Evolutionary conservation across 2,329 filamentous ascomycete genomes (phyloP).

Genomic region (Phaeosphaeriaceae sp.): DNA sequence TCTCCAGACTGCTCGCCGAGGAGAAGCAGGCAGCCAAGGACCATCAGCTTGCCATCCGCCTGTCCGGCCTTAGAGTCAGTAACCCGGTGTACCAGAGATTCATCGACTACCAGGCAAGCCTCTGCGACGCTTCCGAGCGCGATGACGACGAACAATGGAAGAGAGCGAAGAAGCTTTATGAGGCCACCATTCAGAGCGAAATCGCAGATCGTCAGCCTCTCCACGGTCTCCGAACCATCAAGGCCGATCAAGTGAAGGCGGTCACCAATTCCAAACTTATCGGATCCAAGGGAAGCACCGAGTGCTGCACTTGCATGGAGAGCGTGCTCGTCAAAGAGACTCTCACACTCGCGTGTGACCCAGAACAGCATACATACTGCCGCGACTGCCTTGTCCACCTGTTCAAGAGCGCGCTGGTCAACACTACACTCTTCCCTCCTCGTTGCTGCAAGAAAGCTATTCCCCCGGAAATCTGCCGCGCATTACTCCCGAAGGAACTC

Average conservation of each 20-base stretch:
- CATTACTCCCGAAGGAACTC: slow-evolving; percentile 11
- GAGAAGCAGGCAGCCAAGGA: slow-evolving; percentile 20
- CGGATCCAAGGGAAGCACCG: not conserved
- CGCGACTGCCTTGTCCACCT: slow-evolving; percentile 26
- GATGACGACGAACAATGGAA: slow-evolving; percentile 6
- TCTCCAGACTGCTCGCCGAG: slow-evolving; percentile 15
- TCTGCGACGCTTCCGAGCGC: not conserved
- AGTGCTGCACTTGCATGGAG: slow-evolving; percentile 15
- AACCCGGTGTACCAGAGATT: not conserved
- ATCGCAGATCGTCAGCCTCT: not conserved
- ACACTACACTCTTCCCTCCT: slow-evolving; percentile 30
- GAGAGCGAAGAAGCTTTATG: slow-evolving; percentile 4
- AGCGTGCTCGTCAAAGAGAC: not conserved
- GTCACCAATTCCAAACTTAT: not conserved
- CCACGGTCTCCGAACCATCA: not conserved
- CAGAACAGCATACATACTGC: slow-evolving; percentile 31
- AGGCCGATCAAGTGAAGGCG: slow-evolving; percentile 1
- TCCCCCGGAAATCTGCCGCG: slow-evolving; percentile 14
- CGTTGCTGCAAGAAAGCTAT: slow-evolving; percentile 27
- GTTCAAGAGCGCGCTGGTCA: slow-evolving; percentile 19
- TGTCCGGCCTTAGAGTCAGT: slow-evolving; percentile 3
- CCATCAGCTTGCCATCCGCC: slow-evolving; percentile 17
- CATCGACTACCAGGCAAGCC: slow-evolving; percentile 8
- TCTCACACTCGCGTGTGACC: slow-evolving; percentile 12
- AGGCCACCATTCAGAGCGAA: not conserved